Conservation (phyloP, 306 rosid genomes). For the Cicer arietinum region DNA sequence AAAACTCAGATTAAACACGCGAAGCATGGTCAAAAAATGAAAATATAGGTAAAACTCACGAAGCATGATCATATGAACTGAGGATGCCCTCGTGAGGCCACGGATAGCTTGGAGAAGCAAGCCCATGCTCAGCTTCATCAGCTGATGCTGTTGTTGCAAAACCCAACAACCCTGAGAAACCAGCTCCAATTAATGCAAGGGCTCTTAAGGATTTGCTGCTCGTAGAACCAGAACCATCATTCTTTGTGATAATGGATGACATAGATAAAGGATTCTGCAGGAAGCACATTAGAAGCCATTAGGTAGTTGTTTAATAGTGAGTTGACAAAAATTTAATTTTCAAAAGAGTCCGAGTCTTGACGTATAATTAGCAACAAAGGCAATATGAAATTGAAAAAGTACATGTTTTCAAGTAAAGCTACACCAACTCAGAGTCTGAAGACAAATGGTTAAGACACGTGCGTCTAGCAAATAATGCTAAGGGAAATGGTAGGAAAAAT, state of each 20-base stretch:
- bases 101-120: slow-evolving; percentile 86
- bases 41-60: slow-evolving; percentile 58
- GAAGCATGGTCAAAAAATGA: slow-evolving; percentile 65
- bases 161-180: slow-evolving; percentile 76
- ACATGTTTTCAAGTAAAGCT: background rate
- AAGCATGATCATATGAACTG: slow-evolving; percentile 96
- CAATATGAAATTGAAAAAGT: slow-evolving; percentile 18
- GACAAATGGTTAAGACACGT: background rate
- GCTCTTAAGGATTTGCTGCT: slow-evolving; percentile 72
- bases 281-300: slow-evolving; percentile 32
- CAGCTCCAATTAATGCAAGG: slow-evolving; percentile 88
- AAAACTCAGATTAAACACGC: slow-evolving; percentile 53
- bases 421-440: background rate
- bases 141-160: slow-evolving; percentile 82
- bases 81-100: slow-evolving; percentile 99
- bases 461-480: slow-evolving; percentile 7
- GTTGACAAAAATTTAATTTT: slow-evolving; percentile 13
- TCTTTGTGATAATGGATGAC: slow-evolving; percentile 65
- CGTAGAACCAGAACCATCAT: slow-evolving; percentile 61
- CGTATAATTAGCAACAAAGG: background rate
- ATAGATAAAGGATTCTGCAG: slow-evolving; percentile 58
- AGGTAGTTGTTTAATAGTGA: slow-evolving; percentile 3
- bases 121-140: slow-evolving; percentile 98
- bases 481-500: background rate
- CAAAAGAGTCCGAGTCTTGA: background rate